Conservation (phyloP, 2,329 filamentous ascomycete species). For the Stagonosporopsis rhizophila region DNA sequence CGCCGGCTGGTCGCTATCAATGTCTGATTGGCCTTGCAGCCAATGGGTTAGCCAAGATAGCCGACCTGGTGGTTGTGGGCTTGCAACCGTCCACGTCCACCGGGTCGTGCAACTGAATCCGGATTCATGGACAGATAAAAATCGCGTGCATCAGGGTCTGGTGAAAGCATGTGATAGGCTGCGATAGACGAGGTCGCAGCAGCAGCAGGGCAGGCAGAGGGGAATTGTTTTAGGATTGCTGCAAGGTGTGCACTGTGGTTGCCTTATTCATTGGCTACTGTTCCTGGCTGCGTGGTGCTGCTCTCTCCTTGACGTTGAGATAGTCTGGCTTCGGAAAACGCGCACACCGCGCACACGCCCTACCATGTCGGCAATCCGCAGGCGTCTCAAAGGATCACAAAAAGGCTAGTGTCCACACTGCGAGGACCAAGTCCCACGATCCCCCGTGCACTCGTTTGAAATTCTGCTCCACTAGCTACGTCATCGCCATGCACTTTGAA, state of each 20-base stretch:
- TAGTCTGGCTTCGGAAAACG: not conserved
- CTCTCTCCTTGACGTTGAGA: not conserved
- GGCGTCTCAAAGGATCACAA: not conserved
- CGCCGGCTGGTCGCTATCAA: slow-evolving; percentile 14
- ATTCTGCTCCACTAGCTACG: slow-evolving; percentile 6
- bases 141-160: slow-evolving; percentile 12
- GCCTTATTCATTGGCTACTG: slow-evolving; percentile 4
- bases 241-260: slow-evolving; percentile 9
- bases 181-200: slow-evolving; percentile 10
- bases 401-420: slow-evolving; percentile 2
- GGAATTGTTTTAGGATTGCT: slow-evolving; percentile 7
- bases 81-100: slow-evolving; percentile 2
- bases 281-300: not conserved
- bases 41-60: slow-evolving; percentile 27
- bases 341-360: slow-evolving; percentile 1
- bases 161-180: slow-evolving; percentile 16
- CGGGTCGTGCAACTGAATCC: not conserved
- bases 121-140: not conserved
- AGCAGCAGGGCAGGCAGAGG: not conserved
- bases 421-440: slow-evolving; percentile 2
- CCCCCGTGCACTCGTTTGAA: not conserved
- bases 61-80: slow-evolving; percentile 9
- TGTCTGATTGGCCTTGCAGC: slow-evolving; percentile 6
- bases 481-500: slow-evolving; percentile 49
- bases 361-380: not conserved